Conservation (phyloP, 164 flowering plant species). For the Chimonanthus salicifolius region DNA sequence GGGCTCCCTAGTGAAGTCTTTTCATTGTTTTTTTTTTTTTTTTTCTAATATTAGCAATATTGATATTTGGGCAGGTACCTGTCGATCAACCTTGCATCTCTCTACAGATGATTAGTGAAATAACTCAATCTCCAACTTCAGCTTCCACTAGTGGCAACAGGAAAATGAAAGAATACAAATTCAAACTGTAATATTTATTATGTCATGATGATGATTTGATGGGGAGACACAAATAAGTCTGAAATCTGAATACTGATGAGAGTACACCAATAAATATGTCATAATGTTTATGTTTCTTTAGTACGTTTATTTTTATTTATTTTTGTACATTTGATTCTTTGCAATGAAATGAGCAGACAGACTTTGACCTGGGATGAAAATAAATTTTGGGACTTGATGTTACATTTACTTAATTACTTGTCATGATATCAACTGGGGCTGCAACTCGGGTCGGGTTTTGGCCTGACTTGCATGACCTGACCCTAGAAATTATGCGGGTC, state of each 20-base stretch:
- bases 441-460: no score
- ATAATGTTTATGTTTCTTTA: no score
- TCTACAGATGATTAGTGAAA: slow-evolving; percentile 47
- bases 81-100: slow-evolving; percentile 67
- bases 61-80: slow-evolving; percentile 45
- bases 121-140: slow-evolving; percentile 46
- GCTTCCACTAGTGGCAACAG: neutral
- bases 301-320: no score
- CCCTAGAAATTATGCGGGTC: no score
- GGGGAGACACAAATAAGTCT: neutral
- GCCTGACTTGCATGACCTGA: no score
- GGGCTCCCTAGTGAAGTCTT: no score
- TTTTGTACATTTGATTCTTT: neutral
- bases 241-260: neutral
- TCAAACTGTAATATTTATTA: neutral
- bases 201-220: no score
- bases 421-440: no score
- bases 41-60: neutral
- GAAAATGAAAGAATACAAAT: neutral
- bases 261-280: neutral
- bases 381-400: neutral
- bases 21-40: neutral
- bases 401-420: neutral
- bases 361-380: neutral
- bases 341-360: neutral